A percentile compares a stretch with the other conserved stretches of the same genome.
Evolutionary conservation across 306 rosid genomes (phyloP).

Genomic region (Trifolium pratense): DNA sequence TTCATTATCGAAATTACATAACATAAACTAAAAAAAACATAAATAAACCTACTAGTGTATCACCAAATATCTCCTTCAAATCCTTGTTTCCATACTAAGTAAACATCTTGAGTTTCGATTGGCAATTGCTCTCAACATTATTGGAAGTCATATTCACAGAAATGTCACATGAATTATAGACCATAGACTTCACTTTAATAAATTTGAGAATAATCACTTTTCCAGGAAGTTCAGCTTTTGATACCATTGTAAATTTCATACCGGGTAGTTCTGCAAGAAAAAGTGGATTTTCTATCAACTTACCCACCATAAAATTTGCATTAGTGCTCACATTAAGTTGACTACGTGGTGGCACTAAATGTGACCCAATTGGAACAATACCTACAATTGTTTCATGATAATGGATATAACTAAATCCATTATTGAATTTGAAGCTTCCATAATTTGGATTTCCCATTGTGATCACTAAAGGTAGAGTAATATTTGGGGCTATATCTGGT

Average conservation of each 20-base stretch:
- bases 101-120: conserved; percentile 45
- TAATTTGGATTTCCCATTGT: conserved; percentile 47
- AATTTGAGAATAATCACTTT: conserved; percentile 44
- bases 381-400: conserved; percentile 38
- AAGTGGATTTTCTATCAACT: conserved; percentile 19
- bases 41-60: background rate
- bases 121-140: conserved; percentile 43
- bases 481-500: conserved; percentile 7
- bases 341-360: conserved; percentile 38
- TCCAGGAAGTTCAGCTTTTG: conserved; percentile 46
- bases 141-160: conserved; percentile 32
- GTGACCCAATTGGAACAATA: conserved; percentile 34
- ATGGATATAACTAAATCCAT: conserved; percentile 29
- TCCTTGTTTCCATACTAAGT: background rate
- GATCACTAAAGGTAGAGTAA: conserved; percentile 39
- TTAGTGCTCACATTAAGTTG: conserved; percentile 18
- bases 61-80: background rate
- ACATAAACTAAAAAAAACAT: background rate
- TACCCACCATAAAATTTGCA: conserved; percentile 34
- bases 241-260: conserved; percentile 47
- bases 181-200: conserved; percentile 51
- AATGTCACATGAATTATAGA: conserved; percentile 47
- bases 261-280: background rate
- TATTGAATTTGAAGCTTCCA: conserved; percentile 36
- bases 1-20: background rate